A percentile compares a stretch with the other conserved stretches of the same genome.
These are phyloP conservation scores for Ustilago cynodontis DNA, from an alignment of 1,284 basidiomycete genomes.

Conservation along the genomic window DNA sequence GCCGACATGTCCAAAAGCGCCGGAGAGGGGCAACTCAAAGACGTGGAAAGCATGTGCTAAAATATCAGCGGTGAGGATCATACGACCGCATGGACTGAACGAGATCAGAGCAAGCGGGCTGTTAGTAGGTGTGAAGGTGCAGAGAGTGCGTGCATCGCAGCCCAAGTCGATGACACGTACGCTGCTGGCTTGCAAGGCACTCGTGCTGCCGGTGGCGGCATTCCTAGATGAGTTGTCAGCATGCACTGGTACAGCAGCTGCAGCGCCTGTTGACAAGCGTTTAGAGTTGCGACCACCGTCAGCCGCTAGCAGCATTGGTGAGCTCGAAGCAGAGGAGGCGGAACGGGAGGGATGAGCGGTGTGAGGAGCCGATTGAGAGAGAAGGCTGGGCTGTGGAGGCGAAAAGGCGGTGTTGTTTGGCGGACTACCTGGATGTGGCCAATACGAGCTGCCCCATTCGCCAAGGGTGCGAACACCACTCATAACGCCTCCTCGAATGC, in stretches of 20 bases:
- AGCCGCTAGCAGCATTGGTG: constrained; percentile 34
- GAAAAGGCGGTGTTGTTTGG: constrained; percentile 11
- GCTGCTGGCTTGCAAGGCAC: constrained; percentile 9
- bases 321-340: constrained; percentile 37
- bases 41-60: constrained; percentile 48
- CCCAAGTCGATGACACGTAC: constrained; percentile 41
- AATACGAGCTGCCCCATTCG: constrained; percentile 50
- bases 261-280: constrained; percentile 21
- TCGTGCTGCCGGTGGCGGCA: not conserved
- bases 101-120: constrained; percentile 24
- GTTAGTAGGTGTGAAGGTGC: constrained; percentile 36
- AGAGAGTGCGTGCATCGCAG: constrained; percentile 17
- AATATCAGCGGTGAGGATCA: constrained; percentile 36
- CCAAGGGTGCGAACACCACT: constrained; percentile 48
- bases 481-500: constrained; percentile 47
- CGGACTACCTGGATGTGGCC: constrained; percentile 34
- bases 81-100: constrained; percentile 41
- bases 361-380: constrained; percentile 46
- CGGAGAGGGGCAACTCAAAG: constrained; percentile 35
- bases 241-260: not conserved
- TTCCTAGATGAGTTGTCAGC: not conserved
- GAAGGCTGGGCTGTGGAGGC: constrained; percentile 28
- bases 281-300: constrained; percentile 18
- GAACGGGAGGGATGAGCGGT: constrained; percentile 16
- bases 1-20: constrained; percentile 23